Conservation (phyloP, 2,329 filamentous ascomycete genomes). For the Beauveria sp. region DNA sequence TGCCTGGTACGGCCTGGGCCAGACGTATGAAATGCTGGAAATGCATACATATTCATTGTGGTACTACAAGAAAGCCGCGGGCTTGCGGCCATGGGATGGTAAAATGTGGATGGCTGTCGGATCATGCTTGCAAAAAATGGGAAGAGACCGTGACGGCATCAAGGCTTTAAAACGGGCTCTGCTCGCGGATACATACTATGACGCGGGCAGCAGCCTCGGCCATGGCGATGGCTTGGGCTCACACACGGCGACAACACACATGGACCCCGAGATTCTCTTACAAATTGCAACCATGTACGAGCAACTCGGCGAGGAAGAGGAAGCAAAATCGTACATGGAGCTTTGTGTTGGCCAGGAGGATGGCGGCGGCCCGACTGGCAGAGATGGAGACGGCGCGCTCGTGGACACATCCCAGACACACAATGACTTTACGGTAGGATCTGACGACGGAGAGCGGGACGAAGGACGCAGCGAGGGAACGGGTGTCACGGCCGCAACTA, state of each 20-base stretch:
- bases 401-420: slow-evolving; percentile 46
- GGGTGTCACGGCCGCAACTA: slow-evolving; percentile 85
- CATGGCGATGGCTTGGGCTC: slow-evolving; percentile 39
- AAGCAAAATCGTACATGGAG: slow-evolving; percentile 92
- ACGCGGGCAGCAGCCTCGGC: slow-evolving; percentile 50
- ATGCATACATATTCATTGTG: slow-evolving; percentile 97
- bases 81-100: slow-evolving; percentile 87
- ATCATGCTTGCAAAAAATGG: slow-evolving; percentile 84
- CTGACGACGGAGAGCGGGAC: slow-evolving; percentile 27
- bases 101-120: slow-evolving; percentile 99
- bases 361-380: slow-evolving; percentile 43
- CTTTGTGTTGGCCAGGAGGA: slow-evolving; percentile 89
- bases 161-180: slow-evolving; percentile 90
- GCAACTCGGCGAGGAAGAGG: slow-evolving; percentile 64
- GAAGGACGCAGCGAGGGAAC: slow-evolving; percentile 47
- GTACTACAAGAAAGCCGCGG: slow-evolving; percentile 94
- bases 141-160: slow-evolving; percentile 79
- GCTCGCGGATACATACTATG: slow-evolving; percentile 79
- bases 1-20: slow-evolving; percentile 94
- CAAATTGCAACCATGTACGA: slow-evolving; percentile 90
- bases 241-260: slow-evolving; percentile 45
- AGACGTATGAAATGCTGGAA: slow-evolving; percentile 95
- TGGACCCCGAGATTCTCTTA: slow-evolving; percentile 85
- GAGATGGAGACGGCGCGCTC: slow-evolving; percentile 32
- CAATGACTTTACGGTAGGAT: slow-evolving; percentile 40